These are phyloP conservation scores for Leccinum pellstonianum DNA, from an alignment of 768 basidiomycete species.

Conservation along the genomic window DNA sequence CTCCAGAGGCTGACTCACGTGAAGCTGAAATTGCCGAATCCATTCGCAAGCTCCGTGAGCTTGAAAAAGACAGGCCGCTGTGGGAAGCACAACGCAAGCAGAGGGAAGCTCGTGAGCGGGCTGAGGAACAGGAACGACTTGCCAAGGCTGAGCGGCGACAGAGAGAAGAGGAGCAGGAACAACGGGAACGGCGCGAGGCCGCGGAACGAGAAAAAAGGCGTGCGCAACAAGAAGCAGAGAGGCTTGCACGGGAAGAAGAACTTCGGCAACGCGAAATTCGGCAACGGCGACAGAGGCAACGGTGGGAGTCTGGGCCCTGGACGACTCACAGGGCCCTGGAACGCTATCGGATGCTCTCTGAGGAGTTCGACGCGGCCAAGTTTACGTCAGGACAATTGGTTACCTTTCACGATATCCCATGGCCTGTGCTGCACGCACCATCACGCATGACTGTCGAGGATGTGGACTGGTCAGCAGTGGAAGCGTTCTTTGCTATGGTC, in stretches of 20 bases:
- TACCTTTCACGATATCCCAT: conserved; percentile 65
- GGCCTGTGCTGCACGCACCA: conserved; percentile 68
- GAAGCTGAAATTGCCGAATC: conserved; percentile 57
- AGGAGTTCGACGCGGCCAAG: conserved; percentile 61
- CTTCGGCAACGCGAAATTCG: conserved; percentile 40
- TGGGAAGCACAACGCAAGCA: conserved; percentile 56
- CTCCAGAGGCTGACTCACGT: conserved; percentile 36
- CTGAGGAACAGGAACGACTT: conserved; percentile 41
- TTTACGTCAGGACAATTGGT: conserved; percentile 54
- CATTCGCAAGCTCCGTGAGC: conserved; percentile 63
- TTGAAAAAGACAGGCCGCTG: conserved; percentile 60
- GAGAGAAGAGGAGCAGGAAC: conserved; percentile 33
- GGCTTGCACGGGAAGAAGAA: conserved; percentile 33
- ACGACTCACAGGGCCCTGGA: conserved; percentile 65
- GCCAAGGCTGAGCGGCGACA: conserved; percentile 35
- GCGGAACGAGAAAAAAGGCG: conserved; percentile 24
- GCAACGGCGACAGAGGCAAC: conserved; percentile 47
- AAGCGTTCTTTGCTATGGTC: conserved; percentile 63
- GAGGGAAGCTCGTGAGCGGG: conserved; percentile 42
- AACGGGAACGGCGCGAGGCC: conserved; percentile 25
- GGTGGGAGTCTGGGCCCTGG: conserved; percentile 64
- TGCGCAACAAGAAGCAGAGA: conserved; percentile 30
- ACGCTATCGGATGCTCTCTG: conserved; percentile 58
- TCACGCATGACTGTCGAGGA: conserved; percentile 55
- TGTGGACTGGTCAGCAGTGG: conserved; percentile 69